These are phyloP conservation scores for Fraxinus nigra DNA, from an alignment of 305 asterid genomes.

Conservation along the genomic window DNA sequence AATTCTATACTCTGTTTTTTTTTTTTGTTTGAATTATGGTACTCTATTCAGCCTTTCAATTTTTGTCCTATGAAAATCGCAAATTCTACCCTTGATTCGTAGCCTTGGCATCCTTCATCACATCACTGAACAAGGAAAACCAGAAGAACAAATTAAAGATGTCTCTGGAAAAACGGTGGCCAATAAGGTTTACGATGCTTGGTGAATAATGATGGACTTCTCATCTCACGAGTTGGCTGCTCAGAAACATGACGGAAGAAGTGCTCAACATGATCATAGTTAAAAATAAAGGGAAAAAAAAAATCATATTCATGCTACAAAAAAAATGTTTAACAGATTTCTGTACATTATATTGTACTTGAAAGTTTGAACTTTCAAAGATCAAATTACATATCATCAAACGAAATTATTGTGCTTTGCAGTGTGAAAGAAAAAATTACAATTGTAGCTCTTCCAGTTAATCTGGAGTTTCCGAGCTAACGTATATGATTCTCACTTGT, in stretches of 20 bases:
- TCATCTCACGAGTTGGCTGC: not conserved
- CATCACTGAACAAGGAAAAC: not conserved
- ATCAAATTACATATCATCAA: not conserved
- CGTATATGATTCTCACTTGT: not conserved
- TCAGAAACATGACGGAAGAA: not conserved
- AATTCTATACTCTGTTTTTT: too few species aligned
- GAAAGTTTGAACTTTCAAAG: not conserved
- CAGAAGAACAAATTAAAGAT: not conserved
- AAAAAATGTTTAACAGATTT: not conserved
- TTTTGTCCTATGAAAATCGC: not conserved
- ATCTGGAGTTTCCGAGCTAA: not conserved
- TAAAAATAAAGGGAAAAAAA: not conserved
- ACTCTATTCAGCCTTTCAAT: not conserved
- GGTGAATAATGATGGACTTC: not conserved
- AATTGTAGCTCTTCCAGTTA: not conserved
- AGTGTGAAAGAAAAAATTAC: conserved; percentile 28
- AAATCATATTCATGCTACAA: not conserved
- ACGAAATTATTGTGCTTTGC: not conserved
- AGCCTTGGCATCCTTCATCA: not conserved
- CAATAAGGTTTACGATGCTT: not conserved
- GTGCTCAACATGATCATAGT: too few species aligned
- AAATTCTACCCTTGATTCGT: not conserved
- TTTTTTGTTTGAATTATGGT: too few species aligned
- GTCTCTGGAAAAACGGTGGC: not conserved
- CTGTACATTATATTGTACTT: not conserved